These are phyloP conservation scores for Westerdykella sp. DNA, from an alignment of 2,329 filamentous ascomycete species.

Conservation along the genomic window DNA sequence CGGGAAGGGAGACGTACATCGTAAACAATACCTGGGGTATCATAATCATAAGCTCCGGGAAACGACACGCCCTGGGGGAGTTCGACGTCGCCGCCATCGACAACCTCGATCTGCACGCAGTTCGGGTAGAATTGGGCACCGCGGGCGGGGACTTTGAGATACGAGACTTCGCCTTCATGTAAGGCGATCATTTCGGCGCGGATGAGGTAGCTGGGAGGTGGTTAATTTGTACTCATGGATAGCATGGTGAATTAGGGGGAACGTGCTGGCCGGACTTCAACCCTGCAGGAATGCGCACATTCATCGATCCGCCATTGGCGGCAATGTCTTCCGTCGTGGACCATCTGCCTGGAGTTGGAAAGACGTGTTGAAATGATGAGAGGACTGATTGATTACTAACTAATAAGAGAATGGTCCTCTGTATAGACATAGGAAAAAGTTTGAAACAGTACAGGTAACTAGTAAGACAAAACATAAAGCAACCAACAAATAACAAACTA, in stretches of 20 bases:
- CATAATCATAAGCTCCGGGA: slow-evolving; percentile 37
- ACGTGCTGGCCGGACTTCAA: slow-evolving; percentile 34
- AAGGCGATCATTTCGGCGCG: slow-evolving; percentile 42
- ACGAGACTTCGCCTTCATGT: slow-evolving; percentile 33
- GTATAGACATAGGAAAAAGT: too few relatives aligned
- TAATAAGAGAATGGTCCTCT: too few relatives aligned
- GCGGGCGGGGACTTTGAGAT: slow-evolving; percentile 19
- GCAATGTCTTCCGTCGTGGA: slow-evolving; percentile 22
- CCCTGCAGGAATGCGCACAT: slow-evolving; percentile 27
- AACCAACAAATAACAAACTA: too few relatives aligned
- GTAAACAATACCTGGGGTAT: slow-evolving; percentile 33
- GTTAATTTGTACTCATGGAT: slow-evolving; percentile 30
- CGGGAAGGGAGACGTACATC: slow-evolving; percentile 18
- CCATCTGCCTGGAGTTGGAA: slow-evolving; percentile 33
- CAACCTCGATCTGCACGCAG: slow-evolving; percentile 39
- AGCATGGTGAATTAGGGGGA: not conserved
- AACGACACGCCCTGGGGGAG: slow-evolving; percentile 41
- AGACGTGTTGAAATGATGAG: too few relatives aligned
- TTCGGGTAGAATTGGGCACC: slow-evolving; percentile 41
- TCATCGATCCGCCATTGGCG: slow-evolving; percentile 22
- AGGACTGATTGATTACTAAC: too few relatives aligned
- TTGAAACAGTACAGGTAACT: too few relatives aligned
- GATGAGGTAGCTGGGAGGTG: slow-evolving; percentile 32
- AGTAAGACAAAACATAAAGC: too few relatives aligned
- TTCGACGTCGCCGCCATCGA: slow-evolving; percentile 21